Base-by-base conservation (phyloP, 2,329 filamentous ascomycete species). In the Chrysoporthe puriensis region DNA sequence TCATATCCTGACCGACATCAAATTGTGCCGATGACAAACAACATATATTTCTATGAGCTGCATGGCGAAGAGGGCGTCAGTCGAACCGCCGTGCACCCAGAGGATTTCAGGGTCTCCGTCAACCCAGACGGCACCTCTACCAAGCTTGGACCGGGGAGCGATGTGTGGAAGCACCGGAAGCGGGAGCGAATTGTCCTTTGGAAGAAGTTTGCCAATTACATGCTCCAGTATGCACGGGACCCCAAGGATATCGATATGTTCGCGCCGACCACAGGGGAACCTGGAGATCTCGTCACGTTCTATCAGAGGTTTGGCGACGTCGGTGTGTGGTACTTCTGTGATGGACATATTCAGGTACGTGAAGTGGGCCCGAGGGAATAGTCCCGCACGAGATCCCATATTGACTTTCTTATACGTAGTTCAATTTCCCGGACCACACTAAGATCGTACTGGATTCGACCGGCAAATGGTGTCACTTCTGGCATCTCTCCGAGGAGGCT, bases 391-490 rank as follows among this genome's bases (percentile, higher is more conserved):
- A 34, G 44, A 4, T 1, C 14, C 11, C n/a, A 4, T 46, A 21
- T 54, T 69, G 18, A 69, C 18, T 18, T 26, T 26, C 26, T 26
- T 2, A 16, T 32, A 26, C 62, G 5, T 66, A 93, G 86, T 92
- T 95, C 79, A 95, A 96, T 79, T 96, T 96, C 77, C 92, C 92
- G 2, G 92, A 96, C 73, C 92, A 96, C 77, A 95, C 92, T 68
- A 96, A 96, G 79, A 86, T 96, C 65, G 90, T 95, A 14, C 81
- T 96, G 36, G 92, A 93, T 67, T 81, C 90, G 0, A 87, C 90
- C 42, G 92, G 91, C n/a, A 88, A 85, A 1, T 91, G 89, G 84
- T 90, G 91, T 72, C 90, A 92, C 75, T 93, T 94, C 75, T 91
- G 91, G 80, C 90, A 92, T 74, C 86, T 94, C 26, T 88, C 91